A percentile compares a stretch with the other conserved stretches of the same genome.
These are phyloP conservation scores for Trapa bicornis DNA, from an alignment of 345 rosid species.

Conservation along the genomic window DNA sequence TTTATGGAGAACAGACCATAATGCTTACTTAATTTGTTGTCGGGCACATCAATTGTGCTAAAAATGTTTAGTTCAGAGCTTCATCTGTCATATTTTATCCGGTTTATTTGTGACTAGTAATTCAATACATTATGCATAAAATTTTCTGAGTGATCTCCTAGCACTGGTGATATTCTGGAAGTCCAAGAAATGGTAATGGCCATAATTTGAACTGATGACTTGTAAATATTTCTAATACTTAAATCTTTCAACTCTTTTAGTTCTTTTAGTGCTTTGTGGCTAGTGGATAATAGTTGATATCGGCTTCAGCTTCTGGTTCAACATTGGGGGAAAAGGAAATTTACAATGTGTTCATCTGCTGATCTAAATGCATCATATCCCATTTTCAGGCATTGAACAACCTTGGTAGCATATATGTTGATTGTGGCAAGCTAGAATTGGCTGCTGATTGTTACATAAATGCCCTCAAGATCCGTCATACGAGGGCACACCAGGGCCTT, in stretches of 20 bases:
- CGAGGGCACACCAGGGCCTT: slow-evolving; percentile 96
- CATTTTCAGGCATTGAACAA: slow-evolving; percentile 83
- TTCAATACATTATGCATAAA: background rate
- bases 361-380: background rate
- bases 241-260: no score
- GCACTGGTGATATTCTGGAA: background rate
- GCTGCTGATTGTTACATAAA: slow-evolving; percentile 97
- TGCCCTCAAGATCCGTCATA: slow-evolving; percentile 84
- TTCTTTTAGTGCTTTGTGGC: no score
- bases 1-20: background rate
- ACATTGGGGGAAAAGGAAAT: background rate
- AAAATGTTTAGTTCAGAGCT: background rate
- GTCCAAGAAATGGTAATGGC: background rate
- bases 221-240: no score
- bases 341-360: background rate
- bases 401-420: slow-evolving; percentile 88
- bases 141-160: background rate
- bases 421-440: slow-evolving; percentile 49
- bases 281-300: background rate
- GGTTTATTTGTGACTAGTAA: background rate
- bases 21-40: background rate
- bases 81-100: background rate
- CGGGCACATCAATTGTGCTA: background rate
- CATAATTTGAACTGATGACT: background rate
- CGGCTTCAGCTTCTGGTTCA: background rate